A percentile compares a stretch with the other conserved stretches of the same genome.
Conservation (phyloP, 352 stramenopile genomes). For the Phytophthora kernoviae region DNA sequence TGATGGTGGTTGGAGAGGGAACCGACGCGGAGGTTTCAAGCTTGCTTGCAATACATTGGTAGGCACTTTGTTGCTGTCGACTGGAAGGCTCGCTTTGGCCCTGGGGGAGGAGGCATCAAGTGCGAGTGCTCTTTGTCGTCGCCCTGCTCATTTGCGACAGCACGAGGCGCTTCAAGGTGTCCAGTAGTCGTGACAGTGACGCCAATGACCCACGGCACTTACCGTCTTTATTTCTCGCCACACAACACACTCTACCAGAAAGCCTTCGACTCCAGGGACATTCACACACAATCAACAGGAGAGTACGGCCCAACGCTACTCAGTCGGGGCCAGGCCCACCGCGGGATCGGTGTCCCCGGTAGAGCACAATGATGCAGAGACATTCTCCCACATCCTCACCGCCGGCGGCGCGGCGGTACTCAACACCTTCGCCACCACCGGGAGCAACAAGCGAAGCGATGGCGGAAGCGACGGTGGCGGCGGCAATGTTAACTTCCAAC, state of each 20-base stretch:
- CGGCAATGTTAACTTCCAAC: slow-evolving; percentile 88
- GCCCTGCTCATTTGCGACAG: background rate
- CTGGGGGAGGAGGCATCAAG: background rate
- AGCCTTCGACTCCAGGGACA: slow-evolving; percentile 7
- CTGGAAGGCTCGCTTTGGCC: slow-evolving; percentile 2
- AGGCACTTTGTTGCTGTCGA: slow-evolving; percentile 19
- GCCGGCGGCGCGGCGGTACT: slow-evolving; percentile 11
- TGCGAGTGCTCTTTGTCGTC: slow-evolving; percentile 1
- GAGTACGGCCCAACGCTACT: background rate
- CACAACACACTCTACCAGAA: slow-evolving; percentile 10
- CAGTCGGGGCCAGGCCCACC: slow-evolving; percentile 11
- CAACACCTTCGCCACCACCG: slow-evolving; percentile 13
- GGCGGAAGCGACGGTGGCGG: slow-evolving; percentile 18
- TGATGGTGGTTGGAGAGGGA: slow-evolving; percentile 6
- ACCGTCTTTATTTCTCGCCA: slow-evolving; percentile 19
- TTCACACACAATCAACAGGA: slow-evolving; percentile 11
- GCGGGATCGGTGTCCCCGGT: slow-evolving; percentile 11
- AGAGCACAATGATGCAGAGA: slow-evolving; percentile 14
- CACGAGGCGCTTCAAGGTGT: slow-evolving; percentile 1
- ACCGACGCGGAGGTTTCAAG: slow-evolving; percentile 38
- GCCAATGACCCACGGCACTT: slow-evolving; percentile 38
- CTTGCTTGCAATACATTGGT: slow-evolving; percentile 17
- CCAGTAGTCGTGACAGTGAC: slow-evolving; percentile 14
- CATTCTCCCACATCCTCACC: slow-evolving; percentile 3
- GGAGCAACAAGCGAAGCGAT: slow-evolving; percentile 18